A percentile compares a stretch with the other conserved stretches of the same genome.
These are phyloP conservation scores for Mucor velutinosus DNA, from an alignment of 371 early-diverging fungal genomes.

Conservation along the genomic window DNA sequence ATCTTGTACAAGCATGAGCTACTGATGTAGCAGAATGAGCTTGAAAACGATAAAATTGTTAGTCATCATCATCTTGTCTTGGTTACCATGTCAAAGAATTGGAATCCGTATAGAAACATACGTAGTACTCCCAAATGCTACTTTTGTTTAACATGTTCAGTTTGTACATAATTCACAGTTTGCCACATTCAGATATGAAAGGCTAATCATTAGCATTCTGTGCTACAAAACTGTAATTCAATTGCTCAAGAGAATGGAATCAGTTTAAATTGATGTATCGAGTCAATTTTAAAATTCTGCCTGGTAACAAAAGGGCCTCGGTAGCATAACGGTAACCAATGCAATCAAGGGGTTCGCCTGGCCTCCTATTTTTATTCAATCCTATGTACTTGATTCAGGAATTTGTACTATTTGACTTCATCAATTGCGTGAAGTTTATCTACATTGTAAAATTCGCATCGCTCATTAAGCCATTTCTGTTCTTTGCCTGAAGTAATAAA, in stretches of 20 bases:
- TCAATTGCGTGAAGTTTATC: slow-evolving; percentile 6
- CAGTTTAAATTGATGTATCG: not conserved
- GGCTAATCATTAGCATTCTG: too few species aligned
- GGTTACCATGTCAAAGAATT: too few species aligned
- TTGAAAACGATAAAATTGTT: too few species aligned
- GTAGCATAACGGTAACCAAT: not conserved
- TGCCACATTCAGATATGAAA: too few species aligned
- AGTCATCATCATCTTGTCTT: too few species aligned
- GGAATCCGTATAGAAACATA: too few species aligned
- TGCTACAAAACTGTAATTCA: not conserved
- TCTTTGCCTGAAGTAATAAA: slow-evolving; percentile 19
- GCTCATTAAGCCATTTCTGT: slow-evolving; percentile 29
- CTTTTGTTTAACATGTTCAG: too few species aligned
- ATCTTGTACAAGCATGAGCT: too few species aligned
- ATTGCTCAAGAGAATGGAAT: not conserved
- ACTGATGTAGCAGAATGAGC: too few species aligned
- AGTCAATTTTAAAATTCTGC: not conserved
- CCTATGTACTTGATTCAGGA: not conserved
- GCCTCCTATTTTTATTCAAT: not conserved
- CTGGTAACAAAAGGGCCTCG: not conserved
- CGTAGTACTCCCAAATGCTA: too few species aligned
- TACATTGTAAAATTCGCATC: slow-evolving; percentile 26
- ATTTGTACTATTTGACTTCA: not conserved
- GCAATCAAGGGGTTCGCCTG: not conserved
- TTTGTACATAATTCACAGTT: too few species aligned